Evolutionary conservation across 1,284 basidiomycete genomes (phyloP).

Genomic region (Apiotrichum brassicae): DNA sequence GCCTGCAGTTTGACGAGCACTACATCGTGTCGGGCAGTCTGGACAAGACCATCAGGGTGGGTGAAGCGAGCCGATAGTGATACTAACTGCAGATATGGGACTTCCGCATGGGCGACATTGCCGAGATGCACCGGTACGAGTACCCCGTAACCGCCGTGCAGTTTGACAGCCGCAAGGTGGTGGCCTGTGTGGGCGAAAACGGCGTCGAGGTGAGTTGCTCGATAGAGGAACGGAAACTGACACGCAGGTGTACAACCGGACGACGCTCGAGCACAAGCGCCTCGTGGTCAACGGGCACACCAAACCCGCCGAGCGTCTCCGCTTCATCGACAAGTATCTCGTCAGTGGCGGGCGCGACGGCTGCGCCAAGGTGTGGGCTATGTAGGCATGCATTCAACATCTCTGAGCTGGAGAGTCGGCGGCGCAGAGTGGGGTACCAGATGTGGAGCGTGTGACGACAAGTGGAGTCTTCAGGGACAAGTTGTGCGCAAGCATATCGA

Average conservation of each 20-base stretch:
- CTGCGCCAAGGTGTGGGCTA: slow-evolving; percentile 88
- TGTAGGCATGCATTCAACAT: slow-evolving; percentile 51
- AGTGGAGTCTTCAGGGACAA: too few species aligned
- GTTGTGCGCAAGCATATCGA: too few species aligned
- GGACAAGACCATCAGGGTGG: slow-evolving; percentile 84
- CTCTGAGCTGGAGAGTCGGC: not conserved
- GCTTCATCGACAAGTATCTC: slow-evolving; percentile 95
- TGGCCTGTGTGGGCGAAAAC: slow-evolving; percentile 90
- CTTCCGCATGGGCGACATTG: slow-evolving; percentile 77
- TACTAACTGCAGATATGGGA: slow-evolving; percentile 77
- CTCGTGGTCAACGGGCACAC: slow-evolving; percentile 86
- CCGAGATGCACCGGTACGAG: slow-evolving; percentile 87
- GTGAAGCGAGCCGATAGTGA: slow-evolving; percentile 21
- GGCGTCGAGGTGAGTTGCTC: slow-evolving; percentile 76
- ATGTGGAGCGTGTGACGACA: too few species aligned
- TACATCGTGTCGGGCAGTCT: slow-evolving; percentile 86
- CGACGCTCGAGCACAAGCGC: slow-evolving; percentile 78
- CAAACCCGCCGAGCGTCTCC: slow-evolving; percentile 76
- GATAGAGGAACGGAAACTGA: too few species aligned
- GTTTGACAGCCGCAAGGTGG: slow-evolving; percentile 90
- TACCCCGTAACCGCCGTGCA: slow-evolving; percentile 85
- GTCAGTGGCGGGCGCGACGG: slow-evolving; percentile 85
- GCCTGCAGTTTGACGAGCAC: slow-evolving; percentile 93
- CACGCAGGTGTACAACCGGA: slow-evolving; percentile 84
- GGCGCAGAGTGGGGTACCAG: too few species aligned